Conservation (phyloP, 2,329 filamentous ascomycete species). For the Paracamarosporium sp. region DNA sequence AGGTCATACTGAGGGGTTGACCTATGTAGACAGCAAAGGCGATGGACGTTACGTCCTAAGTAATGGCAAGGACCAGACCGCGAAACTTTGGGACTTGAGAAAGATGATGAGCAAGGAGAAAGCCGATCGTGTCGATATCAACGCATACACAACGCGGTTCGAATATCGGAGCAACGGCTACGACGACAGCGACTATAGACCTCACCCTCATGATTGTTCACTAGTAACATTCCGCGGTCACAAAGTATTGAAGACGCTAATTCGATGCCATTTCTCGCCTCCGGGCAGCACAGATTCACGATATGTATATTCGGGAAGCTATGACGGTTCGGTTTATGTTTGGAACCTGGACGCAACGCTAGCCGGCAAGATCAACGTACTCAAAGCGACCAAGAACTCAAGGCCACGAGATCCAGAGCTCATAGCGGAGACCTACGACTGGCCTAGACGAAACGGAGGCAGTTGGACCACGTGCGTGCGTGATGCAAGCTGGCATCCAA, state of each 20-base stretch:
- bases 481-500: slow-evolving; percentile 91
- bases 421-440: slow-evolving; percentile 63
- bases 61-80: slow-evolving; percentile 95
- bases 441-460: slow-evolving; percentile 60
- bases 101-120: slow-evolving; percentile 81
- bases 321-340: slow-evolving; percentile 87
- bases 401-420: slow-evolving; percentile 62
- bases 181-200: slow-evolving; percentile 69
- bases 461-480: slow-evolving; percentile 80
- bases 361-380: slow-evolving; percentile 79
- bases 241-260: slow-evolving; percentile 85
- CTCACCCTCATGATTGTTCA: slow-evolving; percentile 85
- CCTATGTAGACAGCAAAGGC: slow-evolving; percentile 80
- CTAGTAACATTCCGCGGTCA: slow-evolving; percentile 94
- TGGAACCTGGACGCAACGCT: slow-evolving; percentile 93
- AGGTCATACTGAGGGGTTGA: slow-evolving; percentile 70
- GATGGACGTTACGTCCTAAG: slow-evolving; percentile 89
- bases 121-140: slow-evolving; percentile 64
- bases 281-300: slow-evolving; percentile 83
- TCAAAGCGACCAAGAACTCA: slow-evolving; percentile 69
- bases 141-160: slow-evolving; percentile 67
- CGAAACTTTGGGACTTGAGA: slow-evolving; percentile 95
- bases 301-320: slow-evolving; percentile 92
- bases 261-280: slow-evolving; percentile 94
- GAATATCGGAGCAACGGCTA: slow-evolving; percentile 78